Percentiles rank a stretch among this genome's conserved stretches.
phyloP scores from a whole-genome alignment of 2,329 filamentous ascomycete genomes.

The Exophiala spinifera region DNA sequence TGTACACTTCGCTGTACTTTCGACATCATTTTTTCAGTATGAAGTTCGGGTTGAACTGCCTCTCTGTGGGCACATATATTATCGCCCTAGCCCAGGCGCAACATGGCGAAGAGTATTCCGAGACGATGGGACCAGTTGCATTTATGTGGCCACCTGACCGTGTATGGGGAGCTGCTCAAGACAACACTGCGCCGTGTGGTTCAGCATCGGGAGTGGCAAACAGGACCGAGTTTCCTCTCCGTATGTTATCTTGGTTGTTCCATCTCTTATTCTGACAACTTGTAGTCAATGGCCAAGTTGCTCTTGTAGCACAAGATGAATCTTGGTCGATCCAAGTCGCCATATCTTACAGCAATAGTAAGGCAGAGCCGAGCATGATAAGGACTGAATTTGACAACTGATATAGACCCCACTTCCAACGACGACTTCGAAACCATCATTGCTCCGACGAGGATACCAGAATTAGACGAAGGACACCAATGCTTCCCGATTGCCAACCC shows the following conservation, averaged over 20 bases:
- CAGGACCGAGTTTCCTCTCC: constrained; percentile 56
- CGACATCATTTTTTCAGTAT: background rate
- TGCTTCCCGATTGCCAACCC: constrained; percentile 44
- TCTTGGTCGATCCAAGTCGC: constrained; percentile 54
- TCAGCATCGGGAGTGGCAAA: constrained; percentile 48
- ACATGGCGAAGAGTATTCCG: constrained; percentile 25
- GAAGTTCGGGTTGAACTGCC: background rate
- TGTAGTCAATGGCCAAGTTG: constrained; percentile 53
- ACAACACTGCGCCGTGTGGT: constrained; percentile 59
- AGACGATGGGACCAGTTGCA: constrained; percentile 55
- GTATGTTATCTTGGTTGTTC: constrained; percentile 36
- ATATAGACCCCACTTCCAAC: constrained; percentile 39
- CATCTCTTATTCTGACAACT: constrained; percentile 2
- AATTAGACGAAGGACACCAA: constrained; percentile 44
- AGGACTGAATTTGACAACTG: background rate
- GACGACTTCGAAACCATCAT: constrained; percentile 40
- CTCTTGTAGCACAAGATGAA: constrained; percentile 57
- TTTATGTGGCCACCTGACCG: constrained; percentile 62
- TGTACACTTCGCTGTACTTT: too few relatives aligned
- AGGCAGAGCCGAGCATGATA: background rate
- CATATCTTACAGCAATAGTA: constrained; percentile 45
- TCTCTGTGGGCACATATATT: background rate
- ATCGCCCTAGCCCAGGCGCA: background rate
- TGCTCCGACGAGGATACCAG: constrained; percentile 35
- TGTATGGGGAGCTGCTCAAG: constrained; percentile 52